Evolutionary conservation across 2,329 filamentous ascomycete species (phyloP), one percentile per base, ranked within the genome.

Genomic region (Cladosporium cucumerinum): DNA sequence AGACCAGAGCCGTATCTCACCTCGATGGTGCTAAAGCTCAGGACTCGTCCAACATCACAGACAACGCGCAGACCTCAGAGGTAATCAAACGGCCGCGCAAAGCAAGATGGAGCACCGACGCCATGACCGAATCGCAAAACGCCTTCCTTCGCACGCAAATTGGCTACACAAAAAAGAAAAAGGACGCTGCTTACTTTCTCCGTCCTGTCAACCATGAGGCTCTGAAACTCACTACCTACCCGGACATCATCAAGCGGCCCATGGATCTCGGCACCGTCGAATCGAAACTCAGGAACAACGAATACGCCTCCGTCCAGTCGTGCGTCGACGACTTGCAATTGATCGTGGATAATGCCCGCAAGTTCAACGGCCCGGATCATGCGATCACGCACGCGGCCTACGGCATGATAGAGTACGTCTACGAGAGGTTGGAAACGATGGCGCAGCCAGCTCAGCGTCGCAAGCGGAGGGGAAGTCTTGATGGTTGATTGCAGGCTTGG

Each of bases 321-420:
- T 89, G 97, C 73, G 86, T 88, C 70, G 81, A 82, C 55, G 93
- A 97, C 72, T 84, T 97, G 59, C 81, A 88, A 34, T 82, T 93
- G 61, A 89, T 99, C 75, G 86, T 94, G 68, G 81, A 87, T 66
- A 99, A 99, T 75, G 87, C 90, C 0, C 75, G 89, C 39, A 80
- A 81, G 0, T 99, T 97, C 84, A 99, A 99, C 75, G 93, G 94
- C 12, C 80, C 85, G 0, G 80, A 85, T 4, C 93, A 98, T 73
- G 80, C 86, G 0, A 87, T 98, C 57, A 89, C 93, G 0, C 80
- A 82, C 51, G 84, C 88, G 63, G 89, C 89, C n/a, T 84, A 87
- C 68, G 85, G 82, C 59, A 81, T 89, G 74, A 80, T 84, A 62
- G 80, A 79, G 16, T 85, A 84, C 61, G 87, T 89, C 71, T 78